Evolutionary conservation across 495 filamentous ascomycete species (phyloP), one percentile per base, ranked within the genome.

Genomic region (Aspergillus bertholletiae): DNA sequence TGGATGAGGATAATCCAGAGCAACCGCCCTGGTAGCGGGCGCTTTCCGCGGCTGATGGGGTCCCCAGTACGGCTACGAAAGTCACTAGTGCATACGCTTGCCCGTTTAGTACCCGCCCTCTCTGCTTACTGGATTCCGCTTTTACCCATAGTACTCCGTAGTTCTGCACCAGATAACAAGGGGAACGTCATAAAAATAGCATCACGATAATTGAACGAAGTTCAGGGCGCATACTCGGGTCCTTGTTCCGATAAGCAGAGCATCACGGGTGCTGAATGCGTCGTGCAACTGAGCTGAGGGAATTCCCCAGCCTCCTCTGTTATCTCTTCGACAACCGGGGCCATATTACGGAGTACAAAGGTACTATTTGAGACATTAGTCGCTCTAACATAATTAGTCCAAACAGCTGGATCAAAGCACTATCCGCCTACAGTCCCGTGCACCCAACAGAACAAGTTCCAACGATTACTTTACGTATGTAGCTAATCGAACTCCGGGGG

Each of bases 351-450:
- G n/a, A n/a, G n/a, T n/a, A n/a, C n/a, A n/a, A n/a, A n/a, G n/a
- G n/a, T n/a, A n/a, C n/a, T 15, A 34, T 13, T 15, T 15, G 13
- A 37, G 17, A 12, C 11, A 37, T 37, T 37, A 37, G 34, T 37
- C 11, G 2, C 7, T 37, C 34, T 15, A 37, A 34, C 26, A 3
- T 12, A 35, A 50, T 35, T 22, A 50, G 32, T 17, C 0, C 49
- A n/a, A 41, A 20, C 18, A 37, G 34, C 21, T 43, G 22, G 26
- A 47, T 35, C 46, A 22, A 18, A 56, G 62, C 64, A 64, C 58
- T 60, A 62, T 62, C 65, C 63, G 47, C 67, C 54, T 34, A 53
- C 51, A 66, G 58, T 62, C 59, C 70, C 67, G 68, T 73, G 70
- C 70, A 39, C 43, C 20, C 23, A 34, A 17, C 13, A 26, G 13